These are phyloP conservation scores for Leptosphaerulina australis DNA, from an alignment of 2,329 filamentous ascomycete species.

Conservation along the genomic window DNA sequence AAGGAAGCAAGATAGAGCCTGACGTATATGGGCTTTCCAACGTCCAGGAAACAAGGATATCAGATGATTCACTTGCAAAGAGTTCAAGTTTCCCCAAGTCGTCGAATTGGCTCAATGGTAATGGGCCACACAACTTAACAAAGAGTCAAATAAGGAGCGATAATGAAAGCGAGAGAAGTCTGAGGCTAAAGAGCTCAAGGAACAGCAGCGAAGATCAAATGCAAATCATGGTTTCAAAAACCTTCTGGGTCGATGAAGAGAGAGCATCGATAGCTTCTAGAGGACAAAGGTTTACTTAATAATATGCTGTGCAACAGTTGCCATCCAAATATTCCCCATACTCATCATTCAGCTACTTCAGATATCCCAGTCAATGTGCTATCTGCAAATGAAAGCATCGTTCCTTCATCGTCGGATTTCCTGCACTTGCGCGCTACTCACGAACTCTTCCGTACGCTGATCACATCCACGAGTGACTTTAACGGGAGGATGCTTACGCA, in stretches of 20 bases:
- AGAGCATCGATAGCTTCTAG: constrained; percentile 20
- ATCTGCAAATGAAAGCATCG: background rate
- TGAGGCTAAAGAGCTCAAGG: constrained; percentile 27
- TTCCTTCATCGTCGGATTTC: no score
- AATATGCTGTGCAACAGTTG: background rate
- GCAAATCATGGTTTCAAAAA: constrained; percentile 41
- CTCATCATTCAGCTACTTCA: constrained; percentile 1
- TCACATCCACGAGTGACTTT: no score
- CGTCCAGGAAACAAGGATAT: constrained; percentile 24
- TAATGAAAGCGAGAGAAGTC: constrained; percentile 34
- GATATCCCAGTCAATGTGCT: background rate
- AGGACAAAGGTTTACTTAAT: constrained; percentile 2
- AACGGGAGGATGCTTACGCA: no score
- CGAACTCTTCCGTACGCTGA: no score
- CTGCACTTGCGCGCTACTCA: no score
- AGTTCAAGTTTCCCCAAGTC: constrained; percentile 11
- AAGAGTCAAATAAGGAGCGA: constrained; percentile 18
- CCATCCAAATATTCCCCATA: constrained; percentile 14
- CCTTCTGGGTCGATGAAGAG: constrained; percentile 41
- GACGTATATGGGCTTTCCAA: constrained; percentile 32
- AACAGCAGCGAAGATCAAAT: constrained; percentile 32
- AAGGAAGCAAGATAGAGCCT: constrained; percentile 25
- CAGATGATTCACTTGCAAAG: constrained; percentile 19
- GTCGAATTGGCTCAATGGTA: constrained; percentile 22
- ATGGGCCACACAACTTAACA: constrained; percentile 16